Base-by-base conservation (phyloP, 176 grass and related monocot genomes). In the Coix lacrymajobi region DNA sequence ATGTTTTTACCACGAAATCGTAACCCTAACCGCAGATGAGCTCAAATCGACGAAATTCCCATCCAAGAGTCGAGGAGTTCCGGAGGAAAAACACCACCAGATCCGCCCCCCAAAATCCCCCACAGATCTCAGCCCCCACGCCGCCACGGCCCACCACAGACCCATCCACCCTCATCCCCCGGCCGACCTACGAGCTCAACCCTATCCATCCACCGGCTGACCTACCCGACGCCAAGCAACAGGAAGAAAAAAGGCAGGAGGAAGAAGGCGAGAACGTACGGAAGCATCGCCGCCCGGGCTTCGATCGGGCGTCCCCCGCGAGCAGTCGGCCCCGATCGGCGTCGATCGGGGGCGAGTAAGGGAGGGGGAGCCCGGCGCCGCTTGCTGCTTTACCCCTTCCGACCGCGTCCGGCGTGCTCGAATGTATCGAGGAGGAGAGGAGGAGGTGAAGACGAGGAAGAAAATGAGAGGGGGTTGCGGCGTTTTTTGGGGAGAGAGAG, bases 71-170 rank as follows among this genome's bases (percentile, higher is more conserved):
- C 4, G 8, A 13, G 29, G 60, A 75, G 37, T n/a, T 73, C 22
- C 4, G 29, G 37, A 2, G 37, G 37, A 79, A 84, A 13, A 15
- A 0, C n/a, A 3, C 36, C 24, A 28, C 68, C 60, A 88, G 75
- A 88, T 88, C 87, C 46, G 71, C 44, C 71, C 20, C 43, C 10
- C 2, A 30, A 15, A 40, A 41, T 34, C 76, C 69, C 31, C 29
- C 37, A 36, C 70, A 76, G 87, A 89, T 89, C 87, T 85, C 77
- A 75, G 15, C 66, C 24, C 28, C 66, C 68, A 56, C 25, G 37
- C 58, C n/a, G 24, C 40, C 20, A 15, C 29, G 36, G 7, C 45
- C 67, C 11, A 63, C 11, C 62, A 72, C 48, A 13, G 16, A 11
- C 48, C 28, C 32, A 78, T 83, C 86, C 1, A 24, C 1, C 73